Conservation (phyloP, 148 eudicot genomes). For the Rhododendron ovatum region DNA sequence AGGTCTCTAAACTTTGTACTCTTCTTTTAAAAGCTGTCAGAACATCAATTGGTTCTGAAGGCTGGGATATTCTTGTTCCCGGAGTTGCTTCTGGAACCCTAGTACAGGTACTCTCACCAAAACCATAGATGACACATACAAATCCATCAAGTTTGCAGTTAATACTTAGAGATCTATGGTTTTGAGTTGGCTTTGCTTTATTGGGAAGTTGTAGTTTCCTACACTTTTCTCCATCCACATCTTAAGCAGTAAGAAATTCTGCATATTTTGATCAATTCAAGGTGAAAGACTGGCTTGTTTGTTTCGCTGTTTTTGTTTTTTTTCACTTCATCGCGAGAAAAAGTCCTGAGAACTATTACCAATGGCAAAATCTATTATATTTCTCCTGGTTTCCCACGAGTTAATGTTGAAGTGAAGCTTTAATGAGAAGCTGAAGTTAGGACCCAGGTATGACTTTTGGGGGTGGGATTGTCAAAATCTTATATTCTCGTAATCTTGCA, state of each 20-base stretch:
- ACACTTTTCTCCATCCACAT: background rate
- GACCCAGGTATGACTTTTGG: background rate
- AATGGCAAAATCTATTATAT: background rate
- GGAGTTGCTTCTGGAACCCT: conserved; percentile 78
- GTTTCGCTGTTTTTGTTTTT: background rate
- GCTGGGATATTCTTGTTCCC: conserved; percentile 98
- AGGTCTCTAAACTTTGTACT: conserved; percentile 89
- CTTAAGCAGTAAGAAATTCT: background rate
- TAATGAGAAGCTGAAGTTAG: background rate
- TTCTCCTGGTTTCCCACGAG: background rate
- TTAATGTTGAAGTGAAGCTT: conserved; percentile 1
- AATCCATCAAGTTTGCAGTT: background rate
- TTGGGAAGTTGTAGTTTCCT: background rate
- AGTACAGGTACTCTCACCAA: conserved; percentile 50
- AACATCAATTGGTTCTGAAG: conserved; percentile 61
- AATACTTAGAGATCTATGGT: background rate
- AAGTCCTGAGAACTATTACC: background rate
- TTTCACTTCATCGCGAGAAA: background rate
- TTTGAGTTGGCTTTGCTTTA: background rate
- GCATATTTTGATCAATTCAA: background rate
- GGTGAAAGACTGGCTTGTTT: background rate
- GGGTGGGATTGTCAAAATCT: background rate
- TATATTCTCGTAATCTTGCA: background rate
- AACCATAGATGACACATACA: background rate
- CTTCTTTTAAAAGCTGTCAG: conserved; percentile 79